These are phyloP conservation scores for Colletotrichum musae DNA, from an alignment of 2,329 filamentous ascomycete genomes.

Conservation along the genomic window DNA sequence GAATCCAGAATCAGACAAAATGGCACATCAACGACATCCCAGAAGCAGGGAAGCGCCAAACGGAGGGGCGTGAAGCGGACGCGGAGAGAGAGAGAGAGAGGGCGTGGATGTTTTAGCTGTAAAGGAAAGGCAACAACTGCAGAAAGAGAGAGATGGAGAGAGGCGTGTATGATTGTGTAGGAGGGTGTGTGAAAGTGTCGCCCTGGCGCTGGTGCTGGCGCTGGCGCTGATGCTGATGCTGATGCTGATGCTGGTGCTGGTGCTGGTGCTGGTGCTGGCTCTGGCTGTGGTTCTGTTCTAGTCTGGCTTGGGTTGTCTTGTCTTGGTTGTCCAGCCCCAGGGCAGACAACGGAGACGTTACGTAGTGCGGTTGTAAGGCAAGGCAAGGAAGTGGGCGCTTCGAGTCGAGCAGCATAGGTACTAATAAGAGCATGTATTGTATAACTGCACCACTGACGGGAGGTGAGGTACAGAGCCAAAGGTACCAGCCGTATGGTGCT, in stretches of 20 bases:
- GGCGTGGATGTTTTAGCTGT: too few relatives aligned
- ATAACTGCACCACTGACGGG: too few relatives aligned
- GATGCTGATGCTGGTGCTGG: too few relatives aligned
- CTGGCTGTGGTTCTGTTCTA: not conserved
- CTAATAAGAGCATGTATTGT: not conserved
- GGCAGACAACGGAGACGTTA: constrained; percentile 35
- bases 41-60: constrained; percentile 35
- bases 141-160: not conserved
- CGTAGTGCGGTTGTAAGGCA: constrained; percentile 36
- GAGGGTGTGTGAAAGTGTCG: not conserved
- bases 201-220: too few relatives aligned
- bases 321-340: constrained; percentile 20
- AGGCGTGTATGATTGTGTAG: not conserved
- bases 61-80: constrained; percentile 19
- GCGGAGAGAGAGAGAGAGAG: not conserved
- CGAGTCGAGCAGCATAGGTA: not conserved
- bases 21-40: constrained; percentile 16
- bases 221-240: too few relatives aligned
- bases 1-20: not conserved
- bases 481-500: not conserved
- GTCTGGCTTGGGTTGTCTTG: constrained; percentile 5
- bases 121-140: too few relatives aligned
- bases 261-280: too few relatives aligned
- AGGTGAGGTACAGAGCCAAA: constrained; percentile 6
- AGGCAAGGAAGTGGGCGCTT: constrained; percentile 34